These are phyloP conservation scores for Saccharomycopsis javanensis DNA, from an alignment of 805 yeast species.

Conservation along the genomic window DNA sequence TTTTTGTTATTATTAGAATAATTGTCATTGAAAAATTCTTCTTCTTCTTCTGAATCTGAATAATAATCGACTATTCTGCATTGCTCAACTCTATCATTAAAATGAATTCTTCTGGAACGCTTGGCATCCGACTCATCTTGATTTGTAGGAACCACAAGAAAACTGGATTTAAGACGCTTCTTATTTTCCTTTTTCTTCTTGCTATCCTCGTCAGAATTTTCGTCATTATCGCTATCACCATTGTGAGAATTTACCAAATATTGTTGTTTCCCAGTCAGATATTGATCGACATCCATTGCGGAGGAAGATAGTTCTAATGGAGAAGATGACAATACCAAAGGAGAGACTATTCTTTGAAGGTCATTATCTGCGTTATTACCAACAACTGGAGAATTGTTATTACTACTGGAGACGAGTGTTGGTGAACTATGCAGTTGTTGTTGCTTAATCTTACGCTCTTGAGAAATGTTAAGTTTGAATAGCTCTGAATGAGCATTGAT, in stretches of 20 bases:
- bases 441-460: slow-evolving; percentile 2
- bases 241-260: background rate
- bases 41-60: slow-evolving; percentile 22
- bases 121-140: slow-evolving; percentile 15
- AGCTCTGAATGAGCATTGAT: slow-evolving; percentile 36
- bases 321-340: background rate
- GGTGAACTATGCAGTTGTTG: background rate
- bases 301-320: background rate
- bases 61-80: slow-evolving; percentile 64
- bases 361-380: background rate
- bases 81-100: slow-evolving; percentile 90
- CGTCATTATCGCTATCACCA: background rate
- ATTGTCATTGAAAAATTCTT: slow-evolving; percentile 30
- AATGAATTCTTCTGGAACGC: slow-evolving; percentile 65
- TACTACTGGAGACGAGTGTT: background rate
- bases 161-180: slow-evolving; percentile 14
- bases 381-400: background rate
- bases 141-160: slow-evolving; percentile 10
- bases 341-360: background rate
- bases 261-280: background rate
- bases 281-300: background rate
- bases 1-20: slow-evolving; percentile 16
- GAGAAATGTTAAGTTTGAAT: slow-evolving; percentile 13
- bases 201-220: background rate
- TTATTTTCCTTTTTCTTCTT: background rate